Evolutionary conservation across 2,329 filamentous ascomycete species (phyloP).

Genomic region (Neopestalotiopsis sp.): DNA sequence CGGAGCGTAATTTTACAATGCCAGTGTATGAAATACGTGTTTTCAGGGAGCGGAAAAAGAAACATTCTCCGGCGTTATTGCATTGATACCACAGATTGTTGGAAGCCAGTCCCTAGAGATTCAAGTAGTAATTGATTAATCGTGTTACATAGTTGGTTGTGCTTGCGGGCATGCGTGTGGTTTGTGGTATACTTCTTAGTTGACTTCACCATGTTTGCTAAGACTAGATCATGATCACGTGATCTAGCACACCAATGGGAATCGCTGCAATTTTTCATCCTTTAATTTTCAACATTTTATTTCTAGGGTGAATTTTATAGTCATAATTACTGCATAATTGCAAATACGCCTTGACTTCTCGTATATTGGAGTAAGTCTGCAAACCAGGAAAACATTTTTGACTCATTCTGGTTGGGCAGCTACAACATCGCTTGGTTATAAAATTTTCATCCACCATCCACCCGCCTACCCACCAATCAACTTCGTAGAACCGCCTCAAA

Average conservation of each 20-base stretch:
- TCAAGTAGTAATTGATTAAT: too few relatives aligned
- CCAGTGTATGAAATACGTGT: neutral
- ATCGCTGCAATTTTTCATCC: too few relatives aligned
- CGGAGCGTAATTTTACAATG: neutral
- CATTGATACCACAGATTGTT: neutral
- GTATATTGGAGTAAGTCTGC: neutral
- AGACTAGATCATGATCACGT: neutral
- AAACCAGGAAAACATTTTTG: neutral
- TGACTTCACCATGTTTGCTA: neutral
- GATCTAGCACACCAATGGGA: neutral
- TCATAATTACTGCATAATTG: neutral
- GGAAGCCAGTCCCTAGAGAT: neutral
- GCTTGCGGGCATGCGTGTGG: neutral
- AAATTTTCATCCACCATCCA: slow-evolving; percentile 6
- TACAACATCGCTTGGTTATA: neutral
- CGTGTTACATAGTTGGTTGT: too few relatives aligned
- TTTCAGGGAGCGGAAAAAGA: neutral
- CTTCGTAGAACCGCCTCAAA: neutral
- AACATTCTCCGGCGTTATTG: neutral
- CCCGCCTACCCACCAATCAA: neutral
- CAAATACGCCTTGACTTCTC: neutral
- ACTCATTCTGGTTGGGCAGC: neutral
- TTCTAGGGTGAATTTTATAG: too few relatives aligned
- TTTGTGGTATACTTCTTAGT: neutral
- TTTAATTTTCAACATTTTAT: too few relatives aligned